phyloP scores from a whole-genome alignment of 805 yeast genomes.

The Hanseniaspora singularis region DNA sequence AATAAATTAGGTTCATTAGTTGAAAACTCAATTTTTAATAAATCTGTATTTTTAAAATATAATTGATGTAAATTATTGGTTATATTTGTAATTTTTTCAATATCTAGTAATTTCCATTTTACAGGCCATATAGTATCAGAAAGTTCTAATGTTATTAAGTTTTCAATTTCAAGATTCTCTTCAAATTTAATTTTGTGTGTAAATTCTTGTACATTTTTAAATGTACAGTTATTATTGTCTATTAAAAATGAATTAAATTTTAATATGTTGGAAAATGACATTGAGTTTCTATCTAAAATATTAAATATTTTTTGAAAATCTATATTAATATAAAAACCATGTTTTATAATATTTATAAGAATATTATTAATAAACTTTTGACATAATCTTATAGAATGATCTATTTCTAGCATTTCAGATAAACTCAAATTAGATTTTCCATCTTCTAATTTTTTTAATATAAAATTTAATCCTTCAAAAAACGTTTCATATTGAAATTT shows the following conservation, averaged over 20 bases:
- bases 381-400: not conserved
- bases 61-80: not conserved
- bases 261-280: not conserved
- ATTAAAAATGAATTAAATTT: not conserved
- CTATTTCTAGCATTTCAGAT: not conserved
- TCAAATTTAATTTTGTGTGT: not conserved
- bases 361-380: constrained; percentile 5
- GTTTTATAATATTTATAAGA: not conserved
- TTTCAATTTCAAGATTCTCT: not conserved
- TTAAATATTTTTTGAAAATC: constrained; percentile 3
- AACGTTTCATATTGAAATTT: not conserved
- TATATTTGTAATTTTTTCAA: not conserved
- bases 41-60: not conserved
- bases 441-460: not conserved
- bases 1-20: not conserved
- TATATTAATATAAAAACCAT: not conserved
- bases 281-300: constrained; percentile 1
- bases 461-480: not conserved
- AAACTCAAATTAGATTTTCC: not conserved
- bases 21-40: not conserved
- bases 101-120: not conserved
- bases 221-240: not conserved
- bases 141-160: constrained; percentile 1
- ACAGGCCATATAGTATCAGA: constrained; percentile 1
- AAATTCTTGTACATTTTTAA: not conserved